Conservation (phyloP, 257 asterid genomes). For the Leptodermis oblonga region DNA sequence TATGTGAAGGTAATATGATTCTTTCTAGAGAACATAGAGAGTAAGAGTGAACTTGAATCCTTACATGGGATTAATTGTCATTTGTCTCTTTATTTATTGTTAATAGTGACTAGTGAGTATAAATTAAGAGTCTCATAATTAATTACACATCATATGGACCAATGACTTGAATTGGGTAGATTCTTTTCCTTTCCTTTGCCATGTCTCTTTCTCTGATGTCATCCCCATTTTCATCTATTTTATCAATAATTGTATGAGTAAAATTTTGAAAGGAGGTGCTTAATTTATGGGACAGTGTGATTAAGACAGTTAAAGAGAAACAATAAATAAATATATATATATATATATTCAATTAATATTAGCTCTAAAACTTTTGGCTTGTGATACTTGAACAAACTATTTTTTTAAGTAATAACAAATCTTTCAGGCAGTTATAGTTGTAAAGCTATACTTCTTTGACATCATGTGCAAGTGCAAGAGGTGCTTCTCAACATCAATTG, state of each 20-base stretch:
- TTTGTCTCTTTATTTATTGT: constrained; percentile 13
- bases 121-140: constrained; percentile 19
- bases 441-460: too few species aligned
- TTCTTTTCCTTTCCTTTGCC: constrained; percentile 21
- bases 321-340: neutral
- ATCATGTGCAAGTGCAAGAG: too few species aligned
- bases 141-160: constrained; percentile 19
- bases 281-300: neutral
- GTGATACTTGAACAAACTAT: neutral
- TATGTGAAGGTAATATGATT: too few species aligned
- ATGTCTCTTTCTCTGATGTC: constrained; percentile 25
- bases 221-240: constrained; percentile 19
- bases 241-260: neutral
- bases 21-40: too few species aligned
- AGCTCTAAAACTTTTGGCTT: neutral
- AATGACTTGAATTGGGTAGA: constrained; percentile 23
- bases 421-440: neutral
- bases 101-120: constrained; percentile 10
- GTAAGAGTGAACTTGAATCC: too few species aligned
- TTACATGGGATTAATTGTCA: too few species aligned
- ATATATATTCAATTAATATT: neutral
- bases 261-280: neutral
- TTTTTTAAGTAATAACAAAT: too few species aligned
- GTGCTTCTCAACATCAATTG: too few species aligned
- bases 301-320: constrained; percentile 8